A percentile compares a stretch with the other conserved stretches of the same genome.
phyloP scores from a whole-genome alignment of 2,329 filamentous ascomycete genomes.

The Metarhizium guizhouense region DNA sequence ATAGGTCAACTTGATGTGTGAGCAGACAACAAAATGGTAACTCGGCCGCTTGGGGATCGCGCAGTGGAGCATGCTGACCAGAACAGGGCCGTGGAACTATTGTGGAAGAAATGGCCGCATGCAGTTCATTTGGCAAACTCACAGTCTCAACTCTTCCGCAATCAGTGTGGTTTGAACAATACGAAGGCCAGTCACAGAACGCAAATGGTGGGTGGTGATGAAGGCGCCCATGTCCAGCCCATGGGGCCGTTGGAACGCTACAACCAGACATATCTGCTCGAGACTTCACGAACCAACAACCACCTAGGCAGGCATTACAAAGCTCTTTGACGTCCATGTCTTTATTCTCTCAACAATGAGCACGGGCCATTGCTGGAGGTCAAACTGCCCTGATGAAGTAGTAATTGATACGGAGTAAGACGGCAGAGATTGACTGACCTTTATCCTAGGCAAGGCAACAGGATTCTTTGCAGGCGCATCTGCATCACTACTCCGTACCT shows the following conservation, averaged over 20 bases:
- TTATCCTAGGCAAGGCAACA: neutral
- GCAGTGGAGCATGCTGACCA: too few species aligned
- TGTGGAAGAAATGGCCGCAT: too few species aligned
- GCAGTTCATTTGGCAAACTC: too few species aligned
- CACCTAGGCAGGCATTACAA: neutral
- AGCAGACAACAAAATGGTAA: too few species aligned
- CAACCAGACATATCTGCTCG: too few species aligned
- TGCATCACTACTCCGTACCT: too few species aligned
- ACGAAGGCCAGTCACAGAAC: neutral
- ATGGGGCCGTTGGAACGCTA: neutral
- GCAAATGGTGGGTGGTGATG: too few species aligned
- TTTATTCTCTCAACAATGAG: neutral
- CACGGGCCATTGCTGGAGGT: neutral
- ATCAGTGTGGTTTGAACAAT: neutral
- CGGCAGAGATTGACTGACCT: neutral
- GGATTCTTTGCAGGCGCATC: neutral
- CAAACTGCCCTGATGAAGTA: neutral
- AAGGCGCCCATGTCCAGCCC: too few species aligned
- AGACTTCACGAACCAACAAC: neutral
- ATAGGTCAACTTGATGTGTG: too few species aligned
- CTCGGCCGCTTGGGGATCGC: too few species aligned
- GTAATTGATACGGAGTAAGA: neutral
- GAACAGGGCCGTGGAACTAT: too few species aligned
- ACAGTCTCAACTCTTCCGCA: too few species aligned
- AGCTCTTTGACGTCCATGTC: neutral